Conservation (phyloP, 306 rosid species). For the Myrica gale region DNA sequence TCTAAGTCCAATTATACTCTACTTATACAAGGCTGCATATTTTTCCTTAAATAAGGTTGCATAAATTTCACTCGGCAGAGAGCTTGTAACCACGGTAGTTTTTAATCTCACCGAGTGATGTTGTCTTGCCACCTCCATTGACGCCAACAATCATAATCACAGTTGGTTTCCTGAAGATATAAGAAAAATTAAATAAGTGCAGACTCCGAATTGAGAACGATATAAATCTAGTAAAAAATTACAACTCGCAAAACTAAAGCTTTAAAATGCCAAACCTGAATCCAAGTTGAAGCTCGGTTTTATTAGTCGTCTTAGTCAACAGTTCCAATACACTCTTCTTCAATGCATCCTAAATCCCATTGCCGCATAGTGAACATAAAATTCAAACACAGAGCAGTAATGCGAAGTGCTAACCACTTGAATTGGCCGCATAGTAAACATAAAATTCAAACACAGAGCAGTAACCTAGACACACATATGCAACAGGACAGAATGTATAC, state of each 20-base stretch:
- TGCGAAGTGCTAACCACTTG: background rate
- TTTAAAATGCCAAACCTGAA: conserved; percentile 33
- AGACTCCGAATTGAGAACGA: conserved; percentile 16
- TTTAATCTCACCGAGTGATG: conserved; percentile 85
- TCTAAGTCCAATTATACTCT: background rate
- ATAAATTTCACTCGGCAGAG: background rate
- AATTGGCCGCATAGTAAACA: background rate
- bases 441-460: background rate
- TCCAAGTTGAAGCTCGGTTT: conserved; percentile 60
- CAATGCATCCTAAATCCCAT: conserved; percentile 62
- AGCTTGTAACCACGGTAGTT: conserved; percentile 11
- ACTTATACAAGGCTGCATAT: background rate
- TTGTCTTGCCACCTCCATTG: conserved; percentile 98
- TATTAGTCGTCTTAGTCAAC: conserved; percentile 41
- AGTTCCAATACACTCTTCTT: conserved; percentile 54
- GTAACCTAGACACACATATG: background rate
- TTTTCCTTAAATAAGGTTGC: background rate
- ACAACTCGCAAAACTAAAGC: background rate
- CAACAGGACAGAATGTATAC: background rate
- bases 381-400: no score
- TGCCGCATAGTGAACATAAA: no score
- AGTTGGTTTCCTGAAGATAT: conserved; percentile 74
- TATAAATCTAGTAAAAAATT: background rate
- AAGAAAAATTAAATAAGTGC: conserved; percentile 29
- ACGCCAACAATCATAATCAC: conserved; percentile 90